Evolutionary conservation across 306 rosid genomes (phyloP), one percentile per base, ranked within the genome.

Genomic region (Pterocarpus santalinus): DNA sequence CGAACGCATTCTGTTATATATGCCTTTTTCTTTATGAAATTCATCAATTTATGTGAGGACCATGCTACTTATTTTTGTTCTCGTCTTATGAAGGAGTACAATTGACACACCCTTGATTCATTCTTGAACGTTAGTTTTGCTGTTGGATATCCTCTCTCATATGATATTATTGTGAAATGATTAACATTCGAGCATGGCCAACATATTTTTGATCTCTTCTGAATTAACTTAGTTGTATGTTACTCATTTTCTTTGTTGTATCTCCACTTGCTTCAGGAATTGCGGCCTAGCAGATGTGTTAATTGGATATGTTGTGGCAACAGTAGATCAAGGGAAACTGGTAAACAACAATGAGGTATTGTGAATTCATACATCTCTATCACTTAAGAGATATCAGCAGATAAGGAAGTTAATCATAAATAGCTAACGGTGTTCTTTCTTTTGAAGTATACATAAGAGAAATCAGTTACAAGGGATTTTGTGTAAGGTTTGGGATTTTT

Each of bases 251-350:
- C 57, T 75, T 72, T 80, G 70, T 16, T 56, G 49, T 33, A 28
- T 75, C 69, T 65, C 67, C 38, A 32, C 17, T 86, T 82, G 81
- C 38, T 82, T 88, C 91, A 94, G 98, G 97, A 87, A 92, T 92
- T 82, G 94, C 97, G 87, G 86, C 97, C 3, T 94, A 94, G 98
- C 85, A 86, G 84, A 88, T 88, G 86, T 86, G 89, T 82, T 81
- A 83, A 88, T 82, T 80, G 86, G 85, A 84, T 80, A 83, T 80
- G 72, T 83, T 83, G 86, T 79, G 89, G 86, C 87, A 82, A 86
- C 76, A 35, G 75, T 83, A 89, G 91, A 81, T 86, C 85, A 84
- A 84, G 80, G 82, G 83, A 89, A 80, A 83, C 88, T 56, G 78
- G 70, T 75, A 67, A 68, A 79, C 62, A 71, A 74, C 75, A 65